These are phyloP conservation scores for Lobosporangium transversale DNA, from an alignment of 192 early-diverging fungal species.

Conservation along the genomic window DNA sequence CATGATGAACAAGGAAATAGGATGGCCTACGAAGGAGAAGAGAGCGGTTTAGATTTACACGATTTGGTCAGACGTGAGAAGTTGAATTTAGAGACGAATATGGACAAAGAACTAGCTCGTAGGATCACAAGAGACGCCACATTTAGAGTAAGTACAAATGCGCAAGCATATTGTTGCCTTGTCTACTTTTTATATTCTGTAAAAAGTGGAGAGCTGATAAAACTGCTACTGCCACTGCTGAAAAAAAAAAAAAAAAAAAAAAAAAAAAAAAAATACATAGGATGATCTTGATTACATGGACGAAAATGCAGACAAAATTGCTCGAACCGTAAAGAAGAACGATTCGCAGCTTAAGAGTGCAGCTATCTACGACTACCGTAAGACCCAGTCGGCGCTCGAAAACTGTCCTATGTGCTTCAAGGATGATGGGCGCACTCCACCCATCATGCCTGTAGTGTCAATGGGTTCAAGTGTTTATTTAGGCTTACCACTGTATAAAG, in stretches of 20 bases:
- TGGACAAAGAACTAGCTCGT: constrained; percentile 76
- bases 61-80: constrained; percentile 81
- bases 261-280: constrained; percentile 50
- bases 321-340: constrained; percentile 66
- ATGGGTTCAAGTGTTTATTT: constrained; percentile 84
- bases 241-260: constrained; percentile 33
- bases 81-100: constrained; percentile 57
- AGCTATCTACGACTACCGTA: constrained; percentile 69
- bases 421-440: constrained; percentile 63
- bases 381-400: constrained; percentile 70
- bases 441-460: constrained; percentile 76
- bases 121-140: constrained; percentile 74
- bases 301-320: constrained; percentile 83
- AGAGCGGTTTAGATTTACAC: constrained; percentile 62
- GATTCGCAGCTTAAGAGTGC: constrained; percentile 62
- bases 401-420: constrained; percentile 85
- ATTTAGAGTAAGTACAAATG: constrained; percentile 56
- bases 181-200: constrained; percentile 4
- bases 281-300: constrained; percentile 94
- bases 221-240: too few species aligned
- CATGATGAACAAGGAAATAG: constrained; percentile 74
- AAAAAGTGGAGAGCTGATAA: too few species aligned
- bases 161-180: not conserved
- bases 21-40: constrained; percentile 66
- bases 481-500: constrained; percentile 75